These are phyloP conservation scores for Santalum album DNA, from an alignment of 164 flowering plant genomes.

Conservation along the genomic window DNA sequence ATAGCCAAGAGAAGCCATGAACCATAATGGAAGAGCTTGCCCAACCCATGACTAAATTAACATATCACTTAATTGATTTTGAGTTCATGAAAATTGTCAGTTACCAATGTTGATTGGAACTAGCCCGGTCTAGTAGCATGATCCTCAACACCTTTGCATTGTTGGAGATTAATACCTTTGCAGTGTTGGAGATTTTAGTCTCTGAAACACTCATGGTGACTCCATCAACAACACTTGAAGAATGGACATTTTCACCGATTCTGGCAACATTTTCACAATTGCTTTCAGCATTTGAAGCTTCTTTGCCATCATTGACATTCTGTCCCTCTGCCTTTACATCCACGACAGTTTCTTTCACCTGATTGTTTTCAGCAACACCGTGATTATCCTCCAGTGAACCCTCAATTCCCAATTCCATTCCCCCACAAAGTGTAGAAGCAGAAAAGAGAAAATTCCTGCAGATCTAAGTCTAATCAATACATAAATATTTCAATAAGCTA, in stretches of 20 bases:
- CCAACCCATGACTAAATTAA: too few relatives aligned
- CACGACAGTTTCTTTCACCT: neutral
- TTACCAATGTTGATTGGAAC: neutral
- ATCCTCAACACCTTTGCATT: too few relatives aligned
- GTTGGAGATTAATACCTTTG: conserved; percentile 42
- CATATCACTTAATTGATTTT: too few relatives aligned
- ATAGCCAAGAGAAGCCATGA: too few relatives aligned
- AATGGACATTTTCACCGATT: too few relatives aligned
- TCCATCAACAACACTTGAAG: conserved; percentile 9
- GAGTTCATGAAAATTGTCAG: neutral
- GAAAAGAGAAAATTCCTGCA: too few relatives aligned
- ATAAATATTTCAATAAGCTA: too few relatives aligned
- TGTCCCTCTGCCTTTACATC: neutral
- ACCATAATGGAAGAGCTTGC: too few relatives aligned
- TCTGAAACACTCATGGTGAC: conserved; percentile 14
- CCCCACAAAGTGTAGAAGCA: neutral
- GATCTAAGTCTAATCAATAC: too few relatives aligned
- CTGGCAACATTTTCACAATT: conserved; percentile 16
- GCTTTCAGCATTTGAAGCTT: conserved; percentile 11
- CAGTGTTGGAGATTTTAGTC: conserved; percentile 23
- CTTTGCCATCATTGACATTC: conserved; percentile 13
- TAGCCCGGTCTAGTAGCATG: neutral
- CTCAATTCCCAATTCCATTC: conserved; percentile 41
- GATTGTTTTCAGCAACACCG: conserved; percentile 2
- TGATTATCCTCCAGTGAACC: conserved; percentile 24